These are phyloP conservation scores for Geranomyces michiganensis DNA, from an alignment of 192 early-diverging fungal genomes.

Conservation along the genomic window DNA sequence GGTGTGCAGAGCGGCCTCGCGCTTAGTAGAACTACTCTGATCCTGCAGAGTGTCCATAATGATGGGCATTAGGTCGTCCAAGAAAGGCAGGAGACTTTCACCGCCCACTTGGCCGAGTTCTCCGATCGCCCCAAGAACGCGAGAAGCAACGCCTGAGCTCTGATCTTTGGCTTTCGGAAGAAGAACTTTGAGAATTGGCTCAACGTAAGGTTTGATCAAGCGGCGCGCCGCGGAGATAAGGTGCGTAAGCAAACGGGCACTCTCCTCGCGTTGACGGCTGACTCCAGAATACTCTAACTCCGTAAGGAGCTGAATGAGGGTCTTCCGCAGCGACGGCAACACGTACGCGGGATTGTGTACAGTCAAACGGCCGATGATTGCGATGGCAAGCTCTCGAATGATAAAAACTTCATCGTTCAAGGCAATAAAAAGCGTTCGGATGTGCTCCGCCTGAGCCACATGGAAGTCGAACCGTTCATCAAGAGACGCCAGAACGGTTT, in stretches of 20 bases:
- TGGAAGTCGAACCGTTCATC: slow-evolving; percentile 86
- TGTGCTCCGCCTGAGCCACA: slow-evolving; percentile 87
- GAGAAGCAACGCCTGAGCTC: slow-evolving; percentile 77
- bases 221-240: slow-evolving; percentile 76
- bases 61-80: slow-evolving; percentile 78
- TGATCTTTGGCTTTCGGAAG: slow-evolving; percentile 78
- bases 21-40: slow-evolving; percentile 78
- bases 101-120: slow-evolving; percentile 84
- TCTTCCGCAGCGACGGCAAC: slow-evolving; percentile 85
- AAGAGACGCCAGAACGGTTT: slow-evolving; percentile 78
- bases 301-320: slow-evolving; percentile 82
- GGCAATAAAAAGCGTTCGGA: slow-evolving; percentile 83
- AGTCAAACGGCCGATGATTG: slow-evolving; percentile 84
- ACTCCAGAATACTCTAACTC: slow-evolving; percentile 87
- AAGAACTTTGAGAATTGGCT: slow-evolving; percentile 81
- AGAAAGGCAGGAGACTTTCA: slow-evolving; percentile 77
- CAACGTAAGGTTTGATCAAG: slow-evolving; percentile 88
- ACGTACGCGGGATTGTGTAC: slow-evolving; percentile 90
- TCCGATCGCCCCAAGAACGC: slow-evolving; percentile 76
- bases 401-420: slow-evolving; percentile 91
- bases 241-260: slow-evolving; percentile 75
- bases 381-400: slow-evolving; percentile 79
- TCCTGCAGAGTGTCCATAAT: slow-evolving; percentile 90
- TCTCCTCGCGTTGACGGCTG: slow-evolving; percentile 83
- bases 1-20: slow-evolving; percentile 85